These are phyloP conservation scores for Linum usitatissimum DNA, from an alignment of 345 rosid species.

Conservation along the genomic window DNA sequence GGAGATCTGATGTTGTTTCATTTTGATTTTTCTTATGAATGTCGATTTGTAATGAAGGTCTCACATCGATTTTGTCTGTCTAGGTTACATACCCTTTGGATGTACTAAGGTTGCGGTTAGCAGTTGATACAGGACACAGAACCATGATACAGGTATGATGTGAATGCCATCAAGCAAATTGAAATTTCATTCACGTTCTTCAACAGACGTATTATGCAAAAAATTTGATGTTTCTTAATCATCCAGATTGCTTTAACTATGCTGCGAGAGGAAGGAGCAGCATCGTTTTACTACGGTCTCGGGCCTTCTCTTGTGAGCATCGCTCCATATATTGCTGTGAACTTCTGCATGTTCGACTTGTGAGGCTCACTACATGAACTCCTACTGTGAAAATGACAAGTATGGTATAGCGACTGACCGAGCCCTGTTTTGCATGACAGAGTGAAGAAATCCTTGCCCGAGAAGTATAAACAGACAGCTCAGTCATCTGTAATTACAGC, in stretches of 20 bases:
- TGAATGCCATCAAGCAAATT: conserved; percentile 3
- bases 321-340: conserved; percentile 94
- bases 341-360: conserved; percentile 91
- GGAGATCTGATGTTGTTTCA: too few species aligned
- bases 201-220: conserved; percentile 4
- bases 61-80: conserved; percentile 7
- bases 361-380: conserved; percentile 29
- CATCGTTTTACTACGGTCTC: conserved; percentile 81
- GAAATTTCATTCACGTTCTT: conserved; percentile 9
- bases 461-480: conserved; percentile 59
- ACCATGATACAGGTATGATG: conserved; percentile 80
- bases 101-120: conserved; percentile 83
- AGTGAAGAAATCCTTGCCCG: conserved; percentile 84
- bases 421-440: conserved; percentile 29
- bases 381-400: too few species aligned
- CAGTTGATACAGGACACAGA: conserved; percentile 80
- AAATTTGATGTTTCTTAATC: conserved; percentile 8
- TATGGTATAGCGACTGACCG: neutral
- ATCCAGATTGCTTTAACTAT: conserved; percentile 76
- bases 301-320: conserved; percentile 92
- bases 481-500: conserved; percentile 76
- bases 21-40: neutral
- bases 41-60: neutral
- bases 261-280: conserved; percentile 87
- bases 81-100: conserved; percentile 94